These are phyloP conservation scores for Sugiyamaella americana DNA, from an alignment of 805 yeast genomes.

Conservation along the genomic window DNA sequence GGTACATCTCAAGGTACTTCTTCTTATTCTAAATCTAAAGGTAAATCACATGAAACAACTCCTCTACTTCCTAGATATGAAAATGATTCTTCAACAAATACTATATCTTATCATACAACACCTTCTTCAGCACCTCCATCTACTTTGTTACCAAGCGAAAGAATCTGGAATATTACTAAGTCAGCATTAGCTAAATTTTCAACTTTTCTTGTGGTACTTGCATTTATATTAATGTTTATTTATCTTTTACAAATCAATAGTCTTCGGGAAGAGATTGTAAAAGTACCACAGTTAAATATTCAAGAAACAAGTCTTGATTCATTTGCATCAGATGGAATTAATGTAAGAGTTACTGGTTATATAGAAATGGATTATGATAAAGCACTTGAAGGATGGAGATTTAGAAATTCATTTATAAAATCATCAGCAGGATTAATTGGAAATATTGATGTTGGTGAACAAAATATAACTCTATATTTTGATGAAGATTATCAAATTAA, in stretches of 20 bases:
- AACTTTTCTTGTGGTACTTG: neutral
- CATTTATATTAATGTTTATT: neutral
- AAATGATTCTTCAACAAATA: too few species aligned
- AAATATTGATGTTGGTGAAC: conserved; percentile 8
- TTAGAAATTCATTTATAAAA: conserved; percentile 9
- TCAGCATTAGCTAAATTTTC: neutral
- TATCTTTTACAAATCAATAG: neutral
- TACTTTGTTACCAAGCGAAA: too few species aligned
- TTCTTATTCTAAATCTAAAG: too few species aligned
- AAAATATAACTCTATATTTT: conserved; percentile 13
- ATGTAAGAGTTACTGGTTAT: conserved; percentile 14
- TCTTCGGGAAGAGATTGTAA: conserved; percentile 10
- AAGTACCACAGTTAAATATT: conserved; percentile 11
- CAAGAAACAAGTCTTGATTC: conserved; percentile 11
- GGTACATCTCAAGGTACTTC: too few species aligned
- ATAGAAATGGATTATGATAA: conserved; percentile 14
- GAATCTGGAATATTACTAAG: neutral
- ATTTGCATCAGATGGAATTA: conserved; percentile 14
- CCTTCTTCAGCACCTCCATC: too few species aligned
- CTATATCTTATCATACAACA: too few species aligned
- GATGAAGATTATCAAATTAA: conserved; percentile 3
- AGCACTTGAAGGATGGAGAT: conserved; percentile 6
- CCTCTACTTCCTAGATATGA: neutral
- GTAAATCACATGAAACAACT: neutral
- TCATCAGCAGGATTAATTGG: conserved; percentile 7